Evolutionary conservation across 2,329 filamentous ascomycete genomes (phyloP), one percentile per base, ranked within the genome.

Genomic region (Beauveria varroae): DNA sequence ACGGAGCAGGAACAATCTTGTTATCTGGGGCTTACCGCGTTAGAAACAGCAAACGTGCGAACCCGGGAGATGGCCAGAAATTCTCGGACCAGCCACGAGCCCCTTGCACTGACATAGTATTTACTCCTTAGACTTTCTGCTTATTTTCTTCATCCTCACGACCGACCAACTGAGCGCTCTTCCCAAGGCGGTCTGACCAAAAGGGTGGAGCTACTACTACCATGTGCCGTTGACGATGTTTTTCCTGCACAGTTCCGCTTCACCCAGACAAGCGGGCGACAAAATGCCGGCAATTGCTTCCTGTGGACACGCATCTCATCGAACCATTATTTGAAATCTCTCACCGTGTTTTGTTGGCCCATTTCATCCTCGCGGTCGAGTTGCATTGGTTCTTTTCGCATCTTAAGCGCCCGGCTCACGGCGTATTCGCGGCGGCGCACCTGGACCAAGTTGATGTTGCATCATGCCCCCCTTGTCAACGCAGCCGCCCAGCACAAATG

Each of bases 371-470:
- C 6, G 9, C 10, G 6, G 49, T 22, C n/a, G 24, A 51, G 46
- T 44, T 51, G n/a, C 46, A 51, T 59, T 16, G 47, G 26, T 22
- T 24, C 34, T 52, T 51, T 52, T 43, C 47, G 8, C 24, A 22
- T 52, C 52, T 53, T 59, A 59, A 59, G 57, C 57, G 57, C 57
- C 57, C 24, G 34, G 37, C 57, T 59, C 57, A 46, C 37, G 47
- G 47, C 16, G 22, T 22, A 14, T 28, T 43, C 20, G 40, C 43
- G 43, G 52, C 43, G 54, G 43, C 37, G 43, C 24, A 44, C 6
- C 24, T 20, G 16, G 55, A 18, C 53, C 26, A 28, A 14, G 8
- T n/a, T 40, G 34, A 59, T 59, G 57, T 52, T 59, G 57, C 57
- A 59, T 52, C 57, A 59, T 47, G 46, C 46, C 47, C 56, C 54